These are phyloP conservation scores for Phoenix dactylifera DNA, from an alignment of 176 grass and related monocot species.

Conservation along the genomic window DNA sequence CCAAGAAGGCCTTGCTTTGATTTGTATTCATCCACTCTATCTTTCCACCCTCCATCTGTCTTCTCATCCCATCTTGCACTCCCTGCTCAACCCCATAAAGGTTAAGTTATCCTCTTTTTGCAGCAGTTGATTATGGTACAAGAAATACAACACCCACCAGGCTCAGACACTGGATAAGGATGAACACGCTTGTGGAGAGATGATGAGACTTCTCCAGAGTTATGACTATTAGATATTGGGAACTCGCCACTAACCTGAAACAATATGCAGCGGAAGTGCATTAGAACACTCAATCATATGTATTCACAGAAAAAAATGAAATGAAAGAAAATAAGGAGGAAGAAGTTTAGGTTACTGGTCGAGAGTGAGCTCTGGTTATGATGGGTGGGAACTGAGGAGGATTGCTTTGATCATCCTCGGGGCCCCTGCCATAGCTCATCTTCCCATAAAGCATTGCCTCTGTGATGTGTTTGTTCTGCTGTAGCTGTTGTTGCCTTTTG, in stretches of 20 bases:
- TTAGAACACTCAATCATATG: too few species aligned
- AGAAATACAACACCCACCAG: conserved; percentile 29
- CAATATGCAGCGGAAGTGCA: background rate
- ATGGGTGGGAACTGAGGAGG: conserved; percentile 69
- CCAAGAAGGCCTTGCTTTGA: conserved; percentile 72
- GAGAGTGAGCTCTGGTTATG: conserved; percentile 74
- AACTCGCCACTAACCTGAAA: conserved; percentile 86
- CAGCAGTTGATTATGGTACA: too few species aligned
- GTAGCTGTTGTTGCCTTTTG: conserved; percentile 22
- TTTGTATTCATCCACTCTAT: conserved; percentile 98
- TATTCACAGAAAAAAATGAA: too few species aligned
- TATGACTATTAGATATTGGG: conserved; percentile 34
- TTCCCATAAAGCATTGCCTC: conserved; percentile 90
- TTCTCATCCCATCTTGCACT: conserved; percentile 83
- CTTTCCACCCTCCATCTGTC: conserved; percentile 87
- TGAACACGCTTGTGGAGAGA: conserved; percentile 93
- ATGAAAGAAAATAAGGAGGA: too few species aligned
- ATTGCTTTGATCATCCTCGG: conserved; percentile 48
- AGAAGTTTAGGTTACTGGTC: conserved; percentile 35
- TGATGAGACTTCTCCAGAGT: conserved; percentile 50
- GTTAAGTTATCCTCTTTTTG: too few species aligned
- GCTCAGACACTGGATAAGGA: conserved; percentile 83
- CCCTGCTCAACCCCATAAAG: conserved; percentile 25
- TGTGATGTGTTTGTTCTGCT: conserved; percentile 61
- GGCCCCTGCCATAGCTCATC: conserved; percentile 84